These are phyloP conservation scores for Lentinula edodes DNA, from an alignment of 768 basidiomycete species.

Conservation along the genomic window DNA sequence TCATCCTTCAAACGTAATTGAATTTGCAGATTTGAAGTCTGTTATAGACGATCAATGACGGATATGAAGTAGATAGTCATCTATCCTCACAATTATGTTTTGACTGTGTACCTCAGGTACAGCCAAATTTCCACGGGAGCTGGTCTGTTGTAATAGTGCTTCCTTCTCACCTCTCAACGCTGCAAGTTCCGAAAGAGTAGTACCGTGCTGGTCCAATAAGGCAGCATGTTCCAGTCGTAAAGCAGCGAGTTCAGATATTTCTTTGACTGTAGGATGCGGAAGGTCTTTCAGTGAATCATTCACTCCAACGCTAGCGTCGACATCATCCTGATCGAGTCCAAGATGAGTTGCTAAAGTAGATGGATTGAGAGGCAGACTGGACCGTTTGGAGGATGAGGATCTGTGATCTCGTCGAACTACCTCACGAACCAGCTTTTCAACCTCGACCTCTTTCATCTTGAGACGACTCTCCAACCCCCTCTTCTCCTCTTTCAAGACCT, in stretches of 20 bases:
- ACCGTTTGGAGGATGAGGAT: background rate
- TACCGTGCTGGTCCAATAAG: conserved; percentile 2
- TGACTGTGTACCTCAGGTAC: background rate
- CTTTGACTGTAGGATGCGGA: background rate
- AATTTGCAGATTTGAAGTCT: conserved; percentile 1
- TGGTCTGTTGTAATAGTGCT: background rate
- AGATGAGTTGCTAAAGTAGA: background rate
- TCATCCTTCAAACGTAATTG: background rate
- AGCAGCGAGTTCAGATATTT: background rate
- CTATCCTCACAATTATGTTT: background rate
- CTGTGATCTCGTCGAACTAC: background rate
- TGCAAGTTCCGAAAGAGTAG: background rate
- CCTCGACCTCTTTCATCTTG: conserved; percentile 1
- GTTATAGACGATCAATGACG: background rate
- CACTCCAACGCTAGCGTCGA: background rate
- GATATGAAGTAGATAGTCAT: background rate
- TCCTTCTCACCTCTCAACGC: background rate
- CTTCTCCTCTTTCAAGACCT: conserved; percentile 6
- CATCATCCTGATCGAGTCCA: conserved; percentile 3
- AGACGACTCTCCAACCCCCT: background rate
- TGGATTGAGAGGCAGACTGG: conserved; percentile 1
- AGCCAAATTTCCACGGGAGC: background rate
- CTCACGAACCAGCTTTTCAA: background rate
- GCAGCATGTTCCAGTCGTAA: conserved; percentile 3
- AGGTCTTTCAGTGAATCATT: background rate